These are phyloP conservation scores for Mucor mucedo DNA, from an alignment of 371 early-diverging fungal species.

Conservation along the genomic window DNA sequence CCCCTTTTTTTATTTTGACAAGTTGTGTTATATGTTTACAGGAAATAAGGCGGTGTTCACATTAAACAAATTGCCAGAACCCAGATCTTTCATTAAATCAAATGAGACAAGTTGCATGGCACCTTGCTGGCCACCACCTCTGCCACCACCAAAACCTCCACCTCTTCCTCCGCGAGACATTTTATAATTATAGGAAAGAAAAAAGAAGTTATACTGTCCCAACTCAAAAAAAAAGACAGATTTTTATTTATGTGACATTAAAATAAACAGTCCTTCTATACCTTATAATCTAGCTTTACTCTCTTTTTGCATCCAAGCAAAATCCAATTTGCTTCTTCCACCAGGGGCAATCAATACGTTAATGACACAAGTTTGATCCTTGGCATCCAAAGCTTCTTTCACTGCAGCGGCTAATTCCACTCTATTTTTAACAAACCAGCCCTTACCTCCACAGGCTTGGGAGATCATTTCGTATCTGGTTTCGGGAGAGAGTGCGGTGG, in stretches of 20 bases:
- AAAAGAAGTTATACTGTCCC: neutral
- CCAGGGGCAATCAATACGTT: constrained; percentile 60
- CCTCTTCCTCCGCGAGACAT: constrained; percentile 51
- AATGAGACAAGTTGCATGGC: constrained; percentile 54
- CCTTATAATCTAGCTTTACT: constrained; percentile 28
- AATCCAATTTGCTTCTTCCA: constrained; percentile 47
- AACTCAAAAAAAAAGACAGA: constrained; percentile 1
- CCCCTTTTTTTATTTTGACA: too few relatives aligned
- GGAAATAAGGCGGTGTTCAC: constrained; percentile 51
- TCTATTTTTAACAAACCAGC: constrained; percentile 67
- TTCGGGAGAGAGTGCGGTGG: constrained; percentile 70
- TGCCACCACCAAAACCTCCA: constrained; percentile 46
- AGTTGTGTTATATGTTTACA: constrained; percentile 22
- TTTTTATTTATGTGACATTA: constrained; percentile 4
- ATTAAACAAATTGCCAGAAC: constrained; percentile 49
- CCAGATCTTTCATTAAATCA: constrained; percentile 51
- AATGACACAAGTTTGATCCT: constrained; percentile 48
- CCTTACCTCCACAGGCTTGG: constrained; percentile 70
- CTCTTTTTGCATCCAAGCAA: constrained; percentile 34
- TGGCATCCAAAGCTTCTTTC: constrained; percentile 48
- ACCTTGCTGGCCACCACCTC: constrained; percentile 46
- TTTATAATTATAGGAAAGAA: constrained; percentile 2
- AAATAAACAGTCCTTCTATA: neutral
- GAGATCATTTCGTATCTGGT: constrained; percentile 72
- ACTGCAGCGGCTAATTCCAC: constrained; percentile 63